Conservation (phyloP, 2,329 filamentous ascomycete genomes). For the Domatiomyces catenatus region DNA sequence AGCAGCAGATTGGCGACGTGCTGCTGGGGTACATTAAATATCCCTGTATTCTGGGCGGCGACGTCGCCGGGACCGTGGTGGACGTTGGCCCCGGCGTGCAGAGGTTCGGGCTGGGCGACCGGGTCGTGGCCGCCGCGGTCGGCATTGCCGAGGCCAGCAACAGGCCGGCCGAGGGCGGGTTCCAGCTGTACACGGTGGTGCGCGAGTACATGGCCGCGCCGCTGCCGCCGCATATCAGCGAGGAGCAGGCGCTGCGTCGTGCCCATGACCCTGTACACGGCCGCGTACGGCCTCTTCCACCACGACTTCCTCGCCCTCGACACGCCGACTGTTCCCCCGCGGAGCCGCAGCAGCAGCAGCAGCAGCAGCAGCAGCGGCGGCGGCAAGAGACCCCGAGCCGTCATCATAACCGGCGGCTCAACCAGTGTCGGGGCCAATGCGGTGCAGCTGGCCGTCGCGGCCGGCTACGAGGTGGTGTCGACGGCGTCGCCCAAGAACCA, state of each 20-base stretch:
- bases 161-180: conserved; percentile 12
- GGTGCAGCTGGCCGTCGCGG: conserved; percentile 26
- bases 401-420: conserved; percentile 30
- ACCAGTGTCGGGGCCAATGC: conserved; percentile 28
- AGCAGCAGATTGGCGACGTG: conserved; percentile 18
- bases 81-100: conserved; percentile 8
- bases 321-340: conserved; percentile 9
- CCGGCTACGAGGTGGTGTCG: conserved; percentile 25
- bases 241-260: conserved; percentile 22
- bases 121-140: conserved; percentile 16
- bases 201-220: conserved; percentile 11
- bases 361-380: no score
- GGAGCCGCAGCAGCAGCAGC: neutral
- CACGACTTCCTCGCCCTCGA: conserved; percentile 12
- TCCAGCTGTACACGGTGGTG: conserved; percentile 19
- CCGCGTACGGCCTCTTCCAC: conserved; percentile 20
- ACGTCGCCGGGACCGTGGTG: conserved; percentile 11
- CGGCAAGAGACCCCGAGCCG: conserved; percentile 6
- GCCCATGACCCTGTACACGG: conserved; percentile 22
- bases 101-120: conserved; percentile 11
- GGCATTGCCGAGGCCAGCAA: no score
- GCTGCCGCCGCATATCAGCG: conserved; percentile 21
- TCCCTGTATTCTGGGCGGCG: conserved; percentile 10
- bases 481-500: conserved; percentile 21
- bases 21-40: conserved; percentile 10